phyloP scores from a whole-genome alignment of 2,329 filamentous ascomycete species.

The Zasmidium angulare region DNA sequence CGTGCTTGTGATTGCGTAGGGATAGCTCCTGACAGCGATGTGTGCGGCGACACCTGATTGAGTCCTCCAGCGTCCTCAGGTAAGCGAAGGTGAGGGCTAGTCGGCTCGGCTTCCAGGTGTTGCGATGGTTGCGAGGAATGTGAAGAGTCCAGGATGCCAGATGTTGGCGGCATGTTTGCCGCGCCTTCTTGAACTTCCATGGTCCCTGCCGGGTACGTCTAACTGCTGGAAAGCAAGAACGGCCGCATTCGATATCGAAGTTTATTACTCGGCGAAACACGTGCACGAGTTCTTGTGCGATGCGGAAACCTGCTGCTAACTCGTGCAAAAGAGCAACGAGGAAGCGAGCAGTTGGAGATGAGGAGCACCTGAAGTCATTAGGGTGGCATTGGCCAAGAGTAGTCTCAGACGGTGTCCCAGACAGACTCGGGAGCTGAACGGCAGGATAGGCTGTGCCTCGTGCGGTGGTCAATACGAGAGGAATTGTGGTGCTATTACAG shows the following conservation, averaged over 20 bases:
- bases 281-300: background rate
- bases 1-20: background rate
- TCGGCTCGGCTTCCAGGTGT: too few species aligned
- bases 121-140: background rate
- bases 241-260: background rate
- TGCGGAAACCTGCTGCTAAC: background rate
- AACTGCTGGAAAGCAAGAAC: background rate
- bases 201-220: background rate
- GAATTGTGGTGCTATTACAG: background rate
- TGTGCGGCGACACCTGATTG: too few species aligned
- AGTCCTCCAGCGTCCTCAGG: background rate
- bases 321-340: background rate
- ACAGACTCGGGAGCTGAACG: background rate
- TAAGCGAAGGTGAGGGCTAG: background rate
- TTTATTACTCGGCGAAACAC: background rate
- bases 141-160: background rate
- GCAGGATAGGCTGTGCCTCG: background rate
- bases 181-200: background rate
- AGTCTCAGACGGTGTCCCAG: background rate
- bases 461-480: background rate
- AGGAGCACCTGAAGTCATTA: background rate
- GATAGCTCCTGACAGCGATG: background rate
- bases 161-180: background rate
- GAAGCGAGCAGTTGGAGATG: background rate
- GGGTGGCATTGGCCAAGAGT: background rate